Conservation (phyloP, 1,284 basidiomycete genomes). For the Puccinia brachypodii region DNA sequence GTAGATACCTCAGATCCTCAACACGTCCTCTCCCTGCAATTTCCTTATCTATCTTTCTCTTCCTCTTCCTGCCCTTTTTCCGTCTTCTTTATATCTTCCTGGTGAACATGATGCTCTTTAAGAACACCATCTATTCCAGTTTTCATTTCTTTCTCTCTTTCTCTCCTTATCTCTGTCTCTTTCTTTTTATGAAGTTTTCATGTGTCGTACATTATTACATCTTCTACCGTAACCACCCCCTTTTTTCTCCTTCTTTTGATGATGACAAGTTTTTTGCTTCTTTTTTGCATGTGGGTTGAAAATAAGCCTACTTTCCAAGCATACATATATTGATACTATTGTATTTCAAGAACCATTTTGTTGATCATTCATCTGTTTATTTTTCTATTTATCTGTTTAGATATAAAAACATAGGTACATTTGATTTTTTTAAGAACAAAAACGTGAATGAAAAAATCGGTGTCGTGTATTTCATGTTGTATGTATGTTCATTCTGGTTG, state of each 20-base stretch:
- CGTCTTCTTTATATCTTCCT: too few species aligned
- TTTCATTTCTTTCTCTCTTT: not conserved
- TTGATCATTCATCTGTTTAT: not conserved
- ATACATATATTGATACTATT: not conserved
- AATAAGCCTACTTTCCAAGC: not conserved
- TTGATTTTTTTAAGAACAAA: too few species aligned
- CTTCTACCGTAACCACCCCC: not conserved
- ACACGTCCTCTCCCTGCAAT: too few species aligned
- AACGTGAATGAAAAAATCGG: too few species aligned
- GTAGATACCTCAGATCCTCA: too few species aligned
- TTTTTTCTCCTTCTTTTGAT: not conserved
- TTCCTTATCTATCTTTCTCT: too few species aligned
- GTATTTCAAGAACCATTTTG: too few species aligned
- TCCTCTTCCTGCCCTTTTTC: too few species aligned
- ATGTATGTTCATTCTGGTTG: not conserved
- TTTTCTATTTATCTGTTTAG: not conserved
- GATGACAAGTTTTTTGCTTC: not conserved
- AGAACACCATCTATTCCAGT: not conserved
- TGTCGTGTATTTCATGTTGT: too few species aligned
- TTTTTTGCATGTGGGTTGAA: not conserved
- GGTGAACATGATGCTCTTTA: too few species aligned
- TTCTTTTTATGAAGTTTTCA: not conserved
- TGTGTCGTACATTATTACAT: constrained; percentile 12
- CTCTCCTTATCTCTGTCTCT: not conserved
- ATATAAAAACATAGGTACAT: too few species aligned